Evolutionary conservation across 2,329 filamentous ascomycete species (phyloP).

Genomic region (Ascochyta rabiei): DNA sequence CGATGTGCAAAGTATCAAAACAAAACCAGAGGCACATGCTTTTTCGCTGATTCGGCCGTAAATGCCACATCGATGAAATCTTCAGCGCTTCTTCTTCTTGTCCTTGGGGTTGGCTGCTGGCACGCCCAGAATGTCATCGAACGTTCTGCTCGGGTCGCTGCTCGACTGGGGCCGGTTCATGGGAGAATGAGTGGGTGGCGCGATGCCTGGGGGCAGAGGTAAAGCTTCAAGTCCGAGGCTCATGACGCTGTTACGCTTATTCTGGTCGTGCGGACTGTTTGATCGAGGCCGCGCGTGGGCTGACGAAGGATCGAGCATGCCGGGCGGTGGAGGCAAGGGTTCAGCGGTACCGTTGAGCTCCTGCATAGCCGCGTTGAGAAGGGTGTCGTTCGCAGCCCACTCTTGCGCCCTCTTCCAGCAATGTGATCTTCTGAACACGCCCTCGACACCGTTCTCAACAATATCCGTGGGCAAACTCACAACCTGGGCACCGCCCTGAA

Average conservation of each 20-base stretch:
- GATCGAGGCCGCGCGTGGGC: constrained; percentile 29
- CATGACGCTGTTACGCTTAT: constrained; percentile 52
- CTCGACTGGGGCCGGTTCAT: constrained; percentile 35
- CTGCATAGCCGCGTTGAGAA: constrained; percentile 44
- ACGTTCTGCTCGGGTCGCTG: constrained; percentile 54
- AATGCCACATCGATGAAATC: not conserved
- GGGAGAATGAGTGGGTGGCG: constrained; percentile 40
- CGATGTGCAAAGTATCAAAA: not conserved
- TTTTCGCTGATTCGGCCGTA: constrained; percentile 5
- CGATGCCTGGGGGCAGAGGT: constrained; percentile 52
- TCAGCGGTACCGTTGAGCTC: constrained; percentile 39
- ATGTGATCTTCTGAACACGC: constrained; percentile 70
- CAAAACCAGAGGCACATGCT: not conserved
- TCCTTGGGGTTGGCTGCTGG: constrained; percentile 31
- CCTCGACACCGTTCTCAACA: constrained; percentile 70
- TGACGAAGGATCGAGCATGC: constrained; percentile 32
- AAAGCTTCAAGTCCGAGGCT: constrained; percentile 55
- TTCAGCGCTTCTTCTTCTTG: constrained; percentile 40
- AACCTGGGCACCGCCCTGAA: constrained; percentile 68
- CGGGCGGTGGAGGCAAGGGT: constrained; percentile 41
- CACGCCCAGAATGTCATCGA: constrained; percentile 55
- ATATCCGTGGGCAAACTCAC: constrained; percentile 68
- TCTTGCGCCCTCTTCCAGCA: constrained; percentile 70
- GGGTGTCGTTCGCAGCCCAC: constrained; percentile 58
- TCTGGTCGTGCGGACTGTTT: constrained; percentile 31